Conservation (phyloP, 1,139 yeast genomes). For the Suhomyces chickasaworum region DNA sequence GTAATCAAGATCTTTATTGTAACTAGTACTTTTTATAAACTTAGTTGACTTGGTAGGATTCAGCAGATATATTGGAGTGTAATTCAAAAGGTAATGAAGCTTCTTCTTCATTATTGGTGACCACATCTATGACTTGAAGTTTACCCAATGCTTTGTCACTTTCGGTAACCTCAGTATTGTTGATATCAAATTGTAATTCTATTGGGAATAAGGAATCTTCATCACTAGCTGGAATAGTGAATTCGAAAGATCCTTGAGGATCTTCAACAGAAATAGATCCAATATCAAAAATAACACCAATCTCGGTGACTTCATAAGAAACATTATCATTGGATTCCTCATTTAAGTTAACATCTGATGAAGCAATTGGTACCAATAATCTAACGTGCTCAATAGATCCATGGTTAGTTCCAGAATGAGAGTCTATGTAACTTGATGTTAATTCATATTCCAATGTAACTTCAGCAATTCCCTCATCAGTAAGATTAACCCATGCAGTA, state of each 20-base stretch:
- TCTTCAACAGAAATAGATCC: constrained; percentile 50
- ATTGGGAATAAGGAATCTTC: constrained; percentile 93
- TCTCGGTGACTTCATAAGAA: constrained; percentile 53
- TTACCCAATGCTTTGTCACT: constrained; percentile 45
- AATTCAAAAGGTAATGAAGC: constrained; percentile 72
- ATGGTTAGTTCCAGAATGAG: constrained; percentile 28
- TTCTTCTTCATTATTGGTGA: constrained; percentile 40
- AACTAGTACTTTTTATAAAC: constrained; percentile 28
- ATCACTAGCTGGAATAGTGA: constrained; percentile 68
- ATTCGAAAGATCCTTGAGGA: constrained; percentile 77
- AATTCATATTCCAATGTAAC: constrained; percentile 90
- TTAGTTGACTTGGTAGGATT: constrained; percentile 63
- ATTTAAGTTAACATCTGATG: constrained; percentile 59
- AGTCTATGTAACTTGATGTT: constrained; percentile 39
- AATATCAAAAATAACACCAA: constrained; percentile 61
- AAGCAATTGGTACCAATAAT: constrained; percentile 65
- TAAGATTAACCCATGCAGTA: constrained; percentile 81
- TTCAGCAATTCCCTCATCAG: constrained; percentile 59
- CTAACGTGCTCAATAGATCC: constrained; percentile 57
- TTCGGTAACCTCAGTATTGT: constrained; percentile 39
- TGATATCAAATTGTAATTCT: constrained; percentile 54
- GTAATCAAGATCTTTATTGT: constrained; percentile 2
- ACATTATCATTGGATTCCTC: constrained; percentile 47
- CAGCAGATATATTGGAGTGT: constrained; percentile 61
- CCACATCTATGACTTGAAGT: constrained; percentile 46